Conservation (phyloP, 176 grass and related monocot species). For the Oryza longistaminata region DNA sequence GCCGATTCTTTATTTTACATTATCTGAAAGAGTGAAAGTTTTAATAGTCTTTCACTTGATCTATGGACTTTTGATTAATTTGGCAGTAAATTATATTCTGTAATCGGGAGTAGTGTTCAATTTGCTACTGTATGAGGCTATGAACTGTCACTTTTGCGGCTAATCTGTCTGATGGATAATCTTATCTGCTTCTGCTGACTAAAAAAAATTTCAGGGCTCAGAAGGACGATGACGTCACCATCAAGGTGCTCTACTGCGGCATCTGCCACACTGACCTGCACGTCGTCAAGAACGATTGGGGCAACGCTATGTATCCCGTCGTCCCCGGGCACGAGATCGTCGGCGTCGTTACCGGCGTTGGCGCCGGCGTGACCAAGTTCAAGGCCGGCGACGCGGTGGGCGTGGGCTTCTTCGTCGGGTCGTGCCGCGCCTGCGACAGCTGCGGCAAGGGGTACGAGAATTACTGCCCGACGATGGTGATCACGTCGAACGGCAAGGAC, state of each 20-base stretch:
- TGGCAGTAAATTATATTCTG: no score
- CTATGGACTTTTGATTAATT: no score
- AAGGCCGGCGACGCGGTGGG: constrained; percentile 63
- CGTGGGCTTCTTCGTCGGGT: constrained; percentile 61
- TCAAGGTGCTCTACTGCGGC: constrained; percentile 78
- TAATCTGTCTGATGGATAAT: no score
- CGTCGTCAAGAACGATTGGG: constrained; percentile 67
- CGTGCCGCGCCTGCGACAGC: constrained; percentile 60
- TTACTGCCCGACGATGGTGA: no score
- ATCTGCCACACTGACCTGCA: constrained; percentile 81
- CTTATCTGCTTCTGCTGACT: neutral
- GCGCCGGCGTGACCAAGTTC: constrained; percentile 51
- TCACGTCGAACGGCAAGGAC: no score
- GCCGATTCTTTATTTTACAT: no score
- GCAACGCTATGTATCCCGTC: constrained; percentile 59
- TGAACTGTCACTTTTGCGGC: neutral
- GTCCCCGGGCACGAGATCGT: constrained; percentile 62
- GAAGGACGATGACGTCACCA: constrained; percentile 61
- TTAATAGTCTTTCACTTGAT: no score
- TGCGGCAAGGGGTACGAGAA: constrained; percentile 57
- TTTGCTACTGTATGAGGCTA: neutral
- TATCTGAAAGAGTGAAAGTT: no score
- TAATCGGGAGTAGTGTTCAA: no score
- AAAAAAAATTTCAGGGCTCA: constrained; percentile 30
- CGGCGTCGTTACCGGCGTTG: constrained; percentile 50